These are phyloP conservation scores for Trichomonas tenax DNA, from an alignment of 208 protist genomes.

Conservation along the genomic window DNA sequence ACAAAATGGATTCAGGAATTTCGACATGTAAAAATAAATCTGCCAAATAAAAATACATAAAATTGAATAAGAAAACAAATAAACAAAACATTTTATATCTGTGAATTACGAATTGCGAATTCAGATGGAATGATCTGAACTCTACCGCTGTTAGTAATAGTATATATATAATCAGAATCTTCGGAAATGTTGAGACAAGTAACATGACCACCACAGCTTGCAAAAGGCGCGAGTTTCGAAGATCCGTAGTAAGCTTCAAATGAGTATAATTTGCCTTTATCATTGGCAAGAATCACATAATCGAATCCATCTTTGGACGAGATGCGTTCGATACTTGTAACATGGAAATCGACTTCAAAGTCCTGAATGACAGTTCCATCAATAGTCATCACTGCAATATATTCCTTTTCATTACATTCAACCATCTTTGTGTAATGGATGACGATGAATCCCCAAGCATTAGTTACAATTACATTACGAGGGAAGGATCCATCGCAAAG, in stretches of 20 bases:
- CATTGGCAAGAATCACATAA: background rate
- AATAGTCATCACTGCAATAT: background rate
- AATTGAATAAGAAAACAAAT: background rate
- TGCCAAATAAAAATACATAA: background rate
- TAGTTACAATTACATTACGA: background rate
- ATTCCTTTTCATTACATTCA: background rate
- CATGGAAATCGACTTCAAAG: background rate
- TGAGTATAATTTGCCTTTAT: background rate
- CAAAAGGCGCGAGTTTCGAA: background rate
- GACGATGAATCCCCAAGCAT: background rate
- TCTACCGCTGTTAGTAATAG: background rate
- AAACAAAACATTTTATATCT: background rate
- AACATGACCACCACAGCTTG: background rate
- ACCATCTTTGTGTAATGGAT: background rate
- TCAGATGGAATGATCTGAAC: background rate
- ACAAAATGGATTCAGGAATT: too few species aligned
- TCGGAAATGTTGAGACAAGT: background rate
- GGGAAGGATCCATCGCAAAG: background rate
- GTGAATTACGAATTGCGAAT: background rate
- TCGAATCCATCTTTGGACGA: background rate
- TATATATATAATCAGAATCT: background rate
- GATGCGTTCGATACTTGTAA: background rate
- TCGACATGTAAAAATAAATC: too few species aligned
- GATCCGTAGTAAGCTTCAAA: background rate
- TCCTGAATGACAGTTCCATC: background rate